Percentiles rank a stretch among this genome's conserved stretches.
Conservation (phyloP, 2,329 filamentous ascomycete species). For the Chaetothyriales sp. region DNA sequence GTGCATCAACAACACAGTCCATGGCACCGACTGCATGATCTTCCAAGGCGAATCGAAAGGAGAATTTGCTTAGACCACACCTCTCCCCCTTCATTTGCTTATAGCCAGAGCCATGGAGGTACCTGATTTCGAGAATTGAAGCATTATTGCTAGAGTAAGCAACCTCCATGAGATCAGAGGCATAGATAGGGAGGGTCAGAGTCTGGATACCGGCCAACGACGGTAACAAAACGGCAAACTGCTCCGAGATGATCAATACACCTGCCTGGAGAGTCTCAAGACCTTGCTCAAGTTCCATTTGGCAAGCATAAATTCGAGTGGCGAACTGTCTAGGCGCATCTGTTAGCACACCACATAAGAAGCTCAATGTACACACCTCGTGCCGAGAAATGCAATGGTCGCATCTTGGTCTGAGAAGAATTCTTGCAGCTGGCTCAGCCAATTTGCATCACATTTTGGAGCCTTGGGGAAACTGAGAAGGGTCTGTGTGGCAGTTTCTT, state of each 20-base stretch:
- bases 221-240: not conserved
- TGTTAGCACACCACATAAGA: not conserved
- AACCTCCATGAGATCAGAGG: not conserved
- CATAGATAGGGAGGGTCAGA: not conserved
- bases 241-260: not conserved
- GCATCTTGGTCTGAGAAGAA: slow-evolving; percentile 2
- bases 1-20: not conserved
- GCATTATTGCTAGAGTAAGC: not conserved
- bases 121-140: not conserved
- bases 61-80: not conserved
- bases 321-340: not conserved
- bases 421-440: slow-evolving; percentile 8
- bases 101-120: not conserved
- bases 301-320: not conserved
- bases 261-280: not conserved
- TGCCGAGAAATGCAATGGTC: slow-evolving; percentile 1
- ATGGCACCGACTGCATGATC: not conserved
- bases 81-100: not conserved
- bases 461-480: slow-evolving; percentile 3
- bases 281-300: not conserved
- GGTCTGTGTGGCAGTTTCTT: not conserved
- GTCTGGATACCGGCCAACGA: not conserved
- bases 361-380: not conserved
- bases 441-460: slow-evolving; percentile 1
- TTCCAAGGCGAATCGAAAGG: not conserved